Evolutionary conservation across 768 basidiomycete genomes (phyloP), one percentile per base, ranked within the genome.

Genomic region (Nidularia sp.): DNA sequence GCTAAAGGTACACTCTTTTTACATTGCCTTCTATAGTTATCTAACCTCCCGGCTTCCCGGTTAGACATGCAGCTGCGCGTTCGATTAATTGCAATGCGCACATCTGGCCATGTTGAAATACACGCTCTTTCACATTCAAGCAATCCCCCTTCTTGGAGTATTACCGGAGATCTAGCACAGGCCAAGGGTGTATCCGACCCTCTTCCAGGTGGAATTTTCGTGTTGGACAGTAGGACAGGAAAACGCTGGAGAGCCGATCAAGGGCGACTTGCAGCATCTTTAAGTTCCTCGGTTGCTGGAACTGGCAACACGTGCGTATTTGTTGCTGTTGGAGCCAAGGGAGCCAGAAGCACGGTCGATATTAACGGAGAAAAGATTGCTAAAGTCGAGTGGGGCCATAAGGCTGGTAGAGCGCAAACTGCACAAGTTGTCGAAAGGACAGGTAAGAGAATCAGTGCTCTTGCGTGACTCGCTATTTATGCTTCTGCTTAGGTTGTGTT

Each of bases 321-420:
- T 41, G 62, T 90, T 0, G 70, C 75, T 1, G 78, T 79, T 9
- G 83, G 85, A 15, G 65, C 67, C 7, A 86, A 80, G 57, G 83
- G 84, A 49, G 85, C 79, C 2, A 73, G 82, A 54, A 76, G 73
- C 48, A 72, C 75, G 45, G 66, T 77, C 3, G 78, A 86, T 58
- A 72, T 90, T 35, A 81, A 73, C 45, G 90, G 90, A 2, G 81
- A 88, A 10, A 74, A 80, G 44, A 65, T 91, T 15, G 81, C 77
- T 3, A 88, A 81, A 63, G 77, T 73, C 1, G 88, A 92, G 15
- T 85, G 88, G 83, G 70, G 72, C 15, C 64, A 60, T 42, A 83
- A 81, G 58, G 60, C 64, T 10, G 85, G 84, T 6, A 64, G 65
- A 5, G 77, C 85, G 8, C 68, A 77, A 29, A 65, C 68, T 39